Percentiles rank a stretch among this genome's conserved stretches.
phyloP scores from a whole-genome alignment of 169 alveolate species.

The Babesia sp. region DNA sequence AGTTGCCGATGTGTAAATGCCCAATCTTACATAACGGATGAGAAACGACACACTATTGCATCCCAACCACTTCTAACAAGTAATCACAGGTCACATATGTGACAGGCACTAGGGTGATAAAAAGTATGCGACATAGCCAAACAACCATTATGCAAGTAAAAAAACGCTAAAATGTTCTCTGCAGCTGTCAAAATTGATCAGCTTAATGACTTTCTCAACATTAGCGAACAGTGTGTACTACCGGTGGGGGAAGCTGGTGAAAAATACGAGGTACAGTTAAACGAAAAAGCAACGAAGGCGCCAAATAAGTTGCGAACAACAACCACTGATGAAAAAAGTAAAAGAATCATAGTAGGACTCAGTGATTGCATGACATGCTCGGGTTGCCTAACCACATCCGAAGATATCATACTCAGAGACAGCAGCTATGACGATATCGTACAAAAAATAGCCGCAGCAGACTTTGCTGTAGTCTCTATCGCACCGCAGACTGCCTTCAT shows the following conservation, averaged over 20 bases:
- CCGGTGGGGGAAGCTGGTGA: constrained; percentile 66
- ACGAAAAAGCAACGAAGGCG: neutral
- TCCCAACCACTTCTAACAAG: too few species aligned
- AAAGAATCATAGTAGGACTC: constrained; percentile 80
- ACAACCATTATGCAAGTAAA: neutral
- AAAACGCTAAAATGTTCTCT: constrained; percentile 37
- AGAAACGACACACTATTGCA: too few species aligned
- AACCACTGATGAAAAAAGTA: constrained; percentile 7
- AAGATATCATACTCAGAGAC: constrained; percentile 80
- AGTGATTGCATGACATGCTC: constrained; percentile 92
- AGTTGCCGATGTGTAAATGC: too few species aligned
- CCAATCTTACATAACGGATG: too few species aligned
- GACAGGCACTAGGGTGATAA: too few species aligned
- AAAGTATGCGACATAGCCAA: too few species aligned
- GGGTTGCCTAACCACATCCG: constrained; percentile 94
- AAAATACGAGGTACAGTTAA: constrained; percentile 43
- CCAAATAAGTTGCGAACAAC: constrained; percentile 25
- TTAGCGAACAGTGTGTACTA: constrained; percentile 84
- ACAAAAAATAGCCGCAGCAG: constrained; percentile 48
- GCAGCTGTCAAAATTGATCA: constrained; percentile 79
- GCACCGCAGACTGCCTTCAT: constrained; percentile 85
- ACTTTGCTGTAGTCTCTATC: constrained; percentile 77
- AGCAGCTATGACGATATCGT: constrained; percentile 79
- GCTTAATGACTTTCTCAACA: constrained; percentile 83
- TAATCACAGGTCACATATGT: too few species aligned